A percentile compares a stretch with the other conserved stretches of the same genome.
phyloP scores from a whole-genome alignment of 305 asterid genomes.

The Fraxinus albicans region DNA sequence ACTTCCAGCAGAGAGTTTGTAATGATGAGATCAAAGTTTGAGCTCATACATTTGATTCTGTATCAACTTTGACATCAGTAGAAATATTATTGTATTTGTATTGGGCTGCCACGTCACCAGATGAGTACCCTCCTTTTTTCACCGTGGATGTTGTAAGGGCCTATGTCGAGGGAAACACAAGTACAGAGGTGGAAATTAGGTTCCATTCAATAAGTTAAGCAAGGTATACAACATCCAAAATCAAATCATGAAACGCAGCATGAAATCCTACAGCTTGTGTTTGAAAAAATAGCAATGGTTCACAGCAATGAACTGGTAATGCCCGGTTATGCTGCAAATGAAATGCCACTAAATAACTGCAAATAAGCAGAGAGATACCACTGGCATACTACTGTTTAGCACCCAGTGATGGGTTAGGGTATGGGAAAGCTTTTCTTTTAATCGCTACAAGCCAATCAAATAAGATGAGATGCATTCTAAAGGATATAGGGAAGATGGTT shows the following conservation, averaged over 20 bases:
- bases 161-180: conserved; percentile 36
- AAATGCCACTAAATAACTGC: not conserved
- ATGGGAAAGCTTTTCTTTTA: not conserved
- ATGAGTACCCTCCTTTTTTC: conserved; percentile 85
- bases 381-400: not conserved
- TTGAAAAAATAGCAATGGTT: not conserved
- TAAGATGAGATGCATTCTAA: not conserved
- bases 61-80: conserved; percentile 84
- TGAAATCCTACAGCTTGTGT: not conserved
- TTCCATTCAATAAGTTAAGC: not conserved
- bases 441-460: not conserved
- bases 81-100: conserved; percentile 62
- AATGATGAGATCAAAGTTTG: conserved; percentile 5
- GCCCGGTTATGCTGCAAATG: conserved; percentile 1
- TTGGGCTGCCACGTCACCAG: conserved; percentile 82
- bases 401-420: not conserved
- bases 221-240: conserved; percentile 10
- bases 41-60: conserved; percentile 74
- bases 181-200: not conserved
- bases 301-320: not conserved
- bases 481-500: not conserved
- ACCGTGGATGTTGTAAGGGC: conserved; percentile 82
- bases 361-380: not conserved
- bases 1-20: conserved; percentile 5
- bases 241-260: not conserved